Evolutionary conservation across 345 rosid species (phyloP).

Genomic region (Theobroma cacao): DNA sequence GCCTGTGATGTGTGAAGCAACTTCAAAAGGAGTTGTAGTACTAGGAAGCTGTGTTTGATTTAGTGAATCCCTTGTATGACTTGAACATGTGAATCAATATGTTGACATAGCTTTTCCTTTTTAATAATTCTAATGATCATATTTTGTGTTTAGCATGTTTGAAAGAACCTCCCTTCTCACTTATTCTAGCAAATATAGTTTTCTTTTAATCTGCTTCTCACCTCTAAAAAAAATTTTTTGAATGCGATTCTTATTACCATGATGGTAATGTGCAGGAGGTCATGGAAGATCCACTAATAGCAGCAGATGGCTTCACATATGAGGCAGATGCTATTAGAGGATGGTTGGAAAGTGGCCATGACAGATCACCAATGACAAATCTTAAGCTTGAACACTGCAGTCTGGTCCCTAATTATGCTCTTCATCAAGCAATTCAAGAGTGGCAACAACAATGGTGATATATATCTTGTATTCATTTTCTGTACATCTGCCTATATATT

Average conservation of each 20-base stretch:
- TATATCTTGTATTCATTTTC: not conserved
- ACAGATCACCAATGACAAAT: conserved; percentile 95
- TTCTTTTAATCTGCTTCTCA: not conserved
- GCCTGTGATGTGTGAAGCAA: not conserved
- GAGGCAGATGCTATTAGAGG: conserved; percentile 86
- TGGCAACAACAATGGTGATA: conserved; percentile 61
- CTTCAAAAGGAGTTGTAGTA: not conserved
- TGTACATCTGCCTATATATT: not conserved
- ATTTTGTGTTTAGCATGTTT: not conserved
- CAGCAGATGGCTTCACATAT: conserved; percentile 90
- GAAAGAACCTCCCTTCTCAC: not conserved
- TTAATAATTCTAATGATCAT: not conserved
- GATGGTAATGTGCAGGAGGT: conserved; percentile 49
- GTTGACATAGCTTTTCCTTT: not conserved
- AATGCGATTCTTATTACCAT: not conserved
- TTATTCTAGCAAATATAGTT: not conserved
- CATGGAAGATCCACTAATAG: conserved; percentile 84
- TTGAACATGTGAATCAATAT: conserved; percentile 6
- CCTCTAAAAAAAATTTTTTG: not conserved
- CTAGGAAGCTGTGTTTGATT: not conserved
- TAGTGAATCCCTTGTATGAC: not conserved
- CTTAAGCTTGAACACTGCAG: conserved; percentile 62
- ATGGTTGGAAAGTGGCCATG: conserved; percentile 78
- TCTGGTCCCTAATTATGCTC: conserved; percentile 80
- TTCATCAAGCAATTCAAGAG: conserved; percentile 76